A percentile compares a stretch with the other conserved stretches of the same genome.
Evolutionary conservation across 139 green algal species (phyloP).

Genomic region (Micromonas pusilla): DNA sequence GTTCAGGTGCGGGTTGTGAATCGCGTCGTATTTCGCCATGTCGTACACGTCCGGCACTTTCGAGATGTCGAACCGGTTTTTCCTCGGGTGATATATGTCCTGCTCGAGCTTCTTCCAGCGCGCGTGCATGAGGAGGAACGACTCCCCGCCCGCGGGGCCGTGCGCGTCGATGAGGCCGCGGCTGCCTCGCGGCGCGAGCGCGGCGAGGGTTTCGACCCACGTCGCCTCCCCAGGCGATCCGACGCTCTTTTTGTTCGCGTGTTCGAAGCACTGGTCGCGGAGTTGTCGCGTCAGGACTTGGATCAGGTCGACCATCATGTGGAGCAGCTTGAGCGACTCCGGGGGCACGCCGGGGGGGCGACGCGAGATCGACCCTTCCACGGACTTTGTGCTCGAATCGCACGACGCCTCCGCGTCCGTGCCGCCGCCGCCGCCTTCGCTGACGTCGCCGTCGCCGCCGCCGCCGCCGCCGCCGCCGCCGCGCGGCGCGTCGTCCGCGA

Average conservation of each 20-base stretch:
- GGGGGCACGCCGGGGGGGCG: background rate
- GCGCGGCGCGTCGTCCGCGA: too few species aligned
- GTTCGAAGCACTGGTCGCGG: background rate
- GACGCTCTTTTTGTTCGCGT: background rate
- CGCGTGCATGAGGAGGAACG: constrained; percentile 42
- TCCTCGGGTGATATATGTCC: constrained; percentile 42
- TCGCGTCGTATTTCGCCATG: constrained; percentile 70
- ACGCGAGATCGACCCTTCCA: background rate
- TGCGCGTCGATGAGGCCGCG: background rate
- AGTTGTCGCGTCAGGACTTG: background rate
- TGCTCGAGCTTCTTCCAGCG: constrained; percentile 45
- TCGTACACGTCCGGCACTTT: constrained; percentile 86
- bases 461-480: too few species aligned
- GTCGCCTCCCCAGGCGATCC: background rate
- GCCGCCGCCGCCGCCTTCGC: too few species aligned
- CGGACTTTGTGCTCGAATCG: too few species aligned
- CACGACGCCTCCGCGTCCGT: too few species aligned
- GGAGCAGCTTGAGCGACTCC: background rate
- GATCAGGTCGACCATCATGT: background rate
- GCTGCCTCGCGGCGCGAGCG: background rate
- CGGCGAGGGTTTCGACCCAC: background rate
- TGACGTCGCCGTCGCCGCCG: too few species aligned
- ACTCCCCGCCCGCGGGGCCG: constrained; percentile 38
- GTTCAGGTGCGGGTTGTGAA: constrained; percentile 86
- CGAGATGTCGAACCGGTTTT: constrained; percentile 41